Percentiles rank a stretch among this genome's conserved stretches.
phyloP scores from a whole-genome alignment of 352 stramenopile species.

The Paralagenidium karlingii region DNA sequence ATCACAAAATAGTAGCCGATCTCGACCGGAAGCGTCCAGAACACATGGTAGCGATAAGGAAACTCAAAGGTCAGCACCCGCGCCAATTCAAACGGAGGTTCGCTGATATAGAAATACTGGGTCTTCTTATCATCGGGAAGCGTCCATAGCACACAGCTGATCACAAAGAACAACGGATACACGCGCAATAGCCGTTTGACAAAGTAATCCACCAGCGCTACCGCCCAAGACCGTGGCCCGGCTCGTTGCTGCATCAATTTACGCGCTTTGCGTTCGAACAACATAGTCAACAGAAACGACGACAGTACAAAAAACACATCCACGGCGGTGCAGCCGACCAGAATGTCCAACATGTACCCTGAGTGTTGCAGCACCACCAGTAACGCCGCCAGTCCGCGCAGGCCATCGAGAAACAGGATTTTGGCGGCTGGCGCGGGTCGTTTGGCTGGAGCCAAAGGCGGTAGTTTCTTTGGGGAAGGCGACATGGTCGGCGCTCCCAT shows the following conservation, averaged over 20 bases:
- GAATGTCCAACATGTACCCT: conserved; percentile 12
- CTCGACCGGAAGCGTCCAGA: conserved; percentile 3
- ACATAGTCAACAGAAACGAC: conserved; percentile 22
- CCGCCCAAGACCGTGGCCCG: conserved; percentile 4
- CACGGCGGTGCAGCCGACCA: conserved; percentile 16
- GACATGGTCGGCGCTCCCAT: too few species aligned
- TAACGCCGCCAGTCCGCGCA: conserved; percentile 21
- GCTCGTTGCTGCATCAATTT: conserved; percentile 10
- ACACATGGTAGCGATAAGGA: background rate
- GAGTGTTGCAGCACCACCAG: conserved; percentile 18
- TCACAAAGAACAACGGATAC: conserved; percentile 30
- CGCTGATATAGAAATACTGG: conserved; percentile 12
- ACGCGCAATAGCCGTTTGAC: conserved; percentile 36
- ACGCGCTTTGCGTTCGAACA: conserved; percentile 19
- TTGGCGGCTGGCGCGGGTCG: conserved; percentile 10
- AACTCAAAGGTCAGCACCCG: background rate
- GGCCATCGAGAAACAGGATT: conserved; percentile 24
- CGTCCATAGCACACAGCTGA: conserved; percentile 14
- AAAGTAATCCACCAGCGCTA: conserved; percentile 22
- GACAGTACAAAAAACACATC: conserved; percentile 36
- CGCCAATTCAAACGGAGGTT: background rate
- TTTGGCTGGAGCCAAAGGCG: too few species aligned
- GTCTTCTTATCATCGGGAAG: conserved; percentile 16
- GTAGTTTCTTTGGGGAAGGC: too few species aligned
- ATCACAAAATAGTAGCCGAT: conserved; percentile 4